Base-by-base conservation (phyloP, 495 filamentous ascomycete species). In the Thermochaetoides thermophila region DNA sequence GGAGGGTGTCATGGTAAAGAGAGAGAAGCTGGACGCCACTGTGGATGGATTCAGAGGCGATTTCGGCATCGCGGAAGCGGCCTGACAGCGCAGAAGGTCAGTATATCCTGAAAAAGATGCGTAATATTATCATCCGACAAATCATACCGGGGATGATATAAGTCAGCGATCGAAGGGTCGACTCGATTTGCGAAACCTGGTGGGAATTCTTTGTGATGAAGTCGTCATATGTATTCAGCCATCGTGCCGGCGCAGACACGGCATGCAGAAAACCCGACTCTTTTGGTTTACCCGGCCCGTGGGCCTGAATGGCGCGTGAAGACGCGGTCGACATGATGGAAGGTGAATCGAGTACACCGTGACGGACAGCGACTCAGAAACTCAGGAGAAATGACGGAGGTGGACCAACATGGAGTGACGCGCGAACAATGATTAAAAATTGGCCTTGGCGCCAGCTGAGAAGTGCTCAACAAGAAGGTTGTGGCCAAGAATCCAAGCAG, bases 201-300 rank as follows among this genome's bases (percentile, higher is more conserved):
- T 80, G 76, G 34, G 84, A 69, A 57, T 97, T 95, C 59, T 86
- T 87, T 24, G 80, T 82, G 60, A 97, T 85, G 57, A 95, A 94
- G 37, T 87, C 76, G 46, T 74, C 74, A 58, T 97, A 97, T 48
- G 80, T 68, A 32, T 69, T 61, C 19, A 91, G 56, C 78, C 75
- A 86, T 57, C 74, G 76, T 0, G 80, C 70, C 17, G 82, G 80
- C 27, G 75, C 56, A 7, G 71, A 49, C 12, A 45, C 17, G 5
- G 37, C 18, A 25, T 33, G 49, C 20, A 26, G 29, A 15, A 39
- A 13, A 12, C 17, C 14, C 4, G 39, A 30, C 15, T 14, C 11
- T 5, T 29, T 22, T 18, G 38, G 26, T 21, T 35, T 18, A 29
- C 9, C 25, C 12, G 20, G 24, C 37, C 17, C 21, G 17, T 22